phyloP scores from a whole-genome alignment of 1,139 yeast genomes.

The Kurtzmaniella quercitrusa region DNA sequence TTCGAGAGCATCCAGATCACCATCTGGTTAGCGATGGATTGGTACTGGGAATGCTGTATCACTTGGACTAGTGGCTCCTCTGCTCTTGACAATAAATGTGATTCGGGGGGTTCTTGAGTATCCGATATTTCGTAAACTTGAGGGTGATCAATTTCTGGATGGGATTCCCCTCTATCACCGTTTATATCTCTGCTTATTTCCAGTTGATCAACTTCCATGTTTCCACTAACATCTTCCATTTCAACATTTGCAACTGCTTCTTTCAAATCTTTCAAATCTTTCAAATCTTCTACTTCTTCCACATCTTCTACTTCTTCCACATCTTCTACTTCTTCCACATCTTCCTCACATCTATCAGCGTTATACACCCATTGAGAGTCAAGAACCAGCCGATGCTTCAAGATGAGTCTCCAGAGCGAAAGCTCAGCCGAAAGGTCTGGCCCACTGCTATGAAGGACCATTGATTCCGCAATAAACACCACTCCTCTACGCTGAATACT shows the following conservation, averaged over 20 bases:
- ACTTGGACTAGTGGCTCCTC: neutral
- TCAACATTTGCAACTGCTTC: too few relatives aligned
- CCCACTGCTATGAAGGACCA: slow-evolving; percentile 16
- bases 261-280: neutral
- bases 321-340: neutral
- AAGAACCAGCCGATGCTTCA: slow-evolving; percentile 20
- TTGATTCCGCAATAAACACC: slow-evolving; percentile 21
- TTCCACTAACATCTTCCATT: too few relatives aligned
- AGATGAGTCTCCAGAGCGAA: slow-evolving; percentile 28
- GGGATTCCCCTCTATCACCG: too few relatives aligned
- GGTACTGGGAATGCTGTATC: too few relatives aligned
- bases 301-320: neutral
- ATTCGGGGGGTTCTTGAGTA: neutral
- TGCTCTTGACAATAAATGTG: neutral
- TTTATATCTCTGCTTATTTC: too few relatives aligned
- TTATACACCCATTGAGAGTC: slow-evolving; percentile 18
- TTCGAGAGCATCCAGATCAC: slow-evolving; percentile 25
- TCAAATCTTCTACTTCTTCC: neutral
- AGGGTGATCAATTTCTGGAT: too few relatives aligned
- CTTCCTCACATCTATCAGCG: neutral
- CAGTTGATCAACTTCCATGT: too few relatives aligned
- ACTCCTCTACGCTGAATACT: slow-evolving; percentile 7
- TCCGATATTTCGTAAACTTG: too few relatives aligned
- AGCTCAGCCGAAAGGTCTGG: slow-evolving; percentile 21
- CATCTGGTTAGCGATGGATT: slow-evolving; percentile 24